Evolutionary conservation across 208 protist species (phyloP).

Genomic region (Trypanosoma platydactyli): DNA sequence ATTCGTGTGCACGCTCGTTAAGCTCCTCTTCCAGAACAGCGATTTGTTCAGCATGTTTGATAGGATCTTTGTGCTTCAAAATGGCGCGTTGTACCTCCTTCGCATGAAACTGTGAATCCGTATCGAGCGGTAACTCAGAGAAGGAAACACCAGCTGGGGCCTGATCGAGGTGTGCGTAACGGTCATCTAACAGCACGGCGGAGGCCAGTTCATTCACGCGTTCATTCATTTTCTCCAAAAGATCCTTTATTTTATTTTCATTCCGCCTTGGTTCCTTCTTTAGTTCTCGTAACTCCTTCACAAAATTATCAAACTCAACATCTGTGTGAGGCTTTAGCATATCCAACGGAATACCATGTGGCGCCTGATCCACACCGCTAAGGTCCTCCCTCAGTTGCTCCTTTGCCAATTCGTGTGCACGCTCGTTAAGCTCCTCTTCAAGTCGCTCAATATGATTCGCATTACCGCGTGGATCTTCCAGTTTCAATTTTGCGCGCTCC

Average conservation of each 20-base stretch:
- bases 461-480: conserved; percentile 51
- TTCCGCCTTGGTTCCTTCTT: conserved; percentile 56
- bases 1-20: conserved; percentile 47
- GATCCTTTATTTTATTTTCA: conserved; percentile 49
- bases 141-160: conserved; percentile 57
- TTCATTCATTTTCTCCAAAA: conserved; percentile 53
- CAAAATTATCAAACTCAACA: conserved; percentile 37
- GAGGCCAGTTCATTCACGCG: conserved; percentile 50
- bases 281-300: conserved; percentile 50
- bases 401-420: conserved; percentile 56
- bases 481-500: conserved; percentile 44
- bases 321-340: conserved; percentile 66
- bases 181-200: conserved; percentile 35
- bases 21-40: conserved; percentile 54
- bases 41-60: conserved; percentile 23
- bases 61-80: conserved; percentile 29
- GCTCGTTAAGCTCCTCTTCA: conserved; percentile 57
- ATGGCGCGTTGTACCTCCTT: conserved; percentile 55
- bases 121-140: conserved; percentile 54
- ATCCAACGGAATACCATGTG: conserved; percentile 54
- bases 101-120: conserved; percentile 49
- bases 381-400: conserved; percentile 64
- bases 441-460: conserved; percentile 35
- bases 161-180: conserved; percentile 47
- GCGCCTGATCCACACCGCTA: conserved; percentile 45